Evolutionary conservation across 2,329 filamentous ascomycete genomes (phyloP), one percentile per base, ranked within the genome.

Genomic region (Tolypocladium tropicale): DNA sequence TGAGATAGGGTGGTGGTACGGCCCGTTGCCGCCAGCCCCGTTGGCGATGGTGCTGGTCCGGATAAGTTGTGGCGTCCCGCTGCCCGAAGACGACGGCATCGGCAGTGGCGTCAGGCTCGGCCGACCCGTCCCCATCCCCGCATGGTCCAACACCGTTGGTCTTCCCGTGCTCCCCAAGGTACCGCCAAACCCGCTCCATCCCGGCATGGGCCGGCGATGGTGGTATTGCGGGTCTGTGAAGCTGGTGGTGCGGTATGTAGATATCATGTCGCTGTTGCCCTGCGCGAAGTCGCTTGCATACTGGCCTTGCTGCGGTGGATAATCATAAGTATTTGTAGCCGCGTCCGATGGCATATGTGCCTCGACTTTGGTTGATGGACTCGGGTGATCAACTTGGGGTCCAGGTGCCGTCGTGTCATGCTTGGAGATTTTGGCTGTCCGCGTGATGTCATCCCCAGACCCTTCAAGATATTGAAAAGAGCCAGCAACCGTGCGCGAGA

Each of bases 1-100:
- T 4, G 85, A 82, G 67, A 95, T 92, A 0, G 88, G 87, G 63
- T 91, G 87, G 63, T 91, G 90, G 72, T 91, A 89, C 1, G 78
- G 76, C 4, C 74, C 70, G 49, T 71, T 65, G 51, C 68, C 62
- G 37, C 69, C 59, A 56, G 64, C 66, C 14, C 71, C 72, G 56
- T 70, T 69, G 41, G 70, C 67, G 16, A 82, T 71, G 2, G 78
- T 82, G 68, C 80, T 84, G 4, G 81, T 84, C 37, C 81, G 75
- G 25, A 82, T 74, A 2, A 84, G 75, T 60, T 76, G 73, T 1
- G 81, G 80, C 4, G 73, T 62, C 6, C 65, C 66, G 53, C 52
- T 66, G 7, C 57, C 66, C 28, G 68, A 68, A 1, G 73, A 69
- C 0, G 75, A 70, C 1, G 78, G 75, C 58, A 78, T 74, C 43